Evolutionary conservation across 352 stramenopile species (phyloP), one percentile per base, ranked within the genome.

Genomic region (Phytophthora uliginosa): DNA sequence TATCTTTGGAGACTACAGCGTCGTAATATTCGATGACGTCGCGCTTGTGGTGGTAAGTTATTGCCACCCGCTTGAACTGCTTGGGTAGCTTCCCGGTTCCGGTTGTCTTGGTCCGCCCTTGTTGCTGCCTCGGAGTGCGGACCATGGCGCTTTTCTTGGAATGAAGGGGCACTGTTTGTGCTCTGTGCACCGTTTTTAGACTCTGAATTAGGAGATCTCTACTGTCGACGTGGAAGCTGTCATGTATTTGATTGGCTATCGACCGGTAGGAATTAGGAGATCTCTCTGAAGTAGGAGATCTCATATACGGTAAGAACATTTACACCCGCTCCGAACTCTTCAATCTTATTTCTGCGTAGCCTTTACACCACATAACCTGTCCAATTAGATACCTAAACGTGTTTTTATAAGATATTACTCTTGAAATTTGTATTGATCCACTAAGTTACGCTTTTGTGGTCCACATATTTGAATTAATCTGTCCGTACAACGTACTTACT

Each of bases 271-370:
- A 60, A 69, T 54, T 63, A 60, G 40, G 59, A 64, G 51, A 60
- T 64, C n/a, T 69, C 58, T 67, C 57, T 67, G 50, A 67, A 59
- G 48, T 67, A 62, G 56, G 57, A 62, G 28, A 31, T 31, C 4
- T 68, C 58, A 63, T 60, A 73, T 73, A 69, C 59, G 58, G 50
- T 63, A n/a, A n/a, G n/a, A n/a, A n/a, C n/a, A n/a, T n/a, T n/a
- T n/a, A n/a, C n/a, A n/a, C n/a, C n/a, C n/a, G n/a, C n/a, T n/a
- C n/a, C n/a, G n/a, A n/a, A n/a, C n/a, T n/a, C n/a, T n/a, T n/a
- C n/a, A n/a, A n/a, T n/a, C n/a, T n/a, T n/a, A n/a, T n/a, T n/a
- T n/a, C n/a, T n/a, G n/a, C n/a, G n/a, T n/a, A n/a, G n/a, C n/a
- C n/a, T n/a, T n/a, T n/a, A n/a, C n/a, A n/a, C n/a, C n/a, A n/a